Percentiles rank a stretch among this genome's conserved stretches.
phyloP scores from a whole-genome alignment of 768 basidiomycete genomes.

The Lanmaoa rubissima region DNA sequence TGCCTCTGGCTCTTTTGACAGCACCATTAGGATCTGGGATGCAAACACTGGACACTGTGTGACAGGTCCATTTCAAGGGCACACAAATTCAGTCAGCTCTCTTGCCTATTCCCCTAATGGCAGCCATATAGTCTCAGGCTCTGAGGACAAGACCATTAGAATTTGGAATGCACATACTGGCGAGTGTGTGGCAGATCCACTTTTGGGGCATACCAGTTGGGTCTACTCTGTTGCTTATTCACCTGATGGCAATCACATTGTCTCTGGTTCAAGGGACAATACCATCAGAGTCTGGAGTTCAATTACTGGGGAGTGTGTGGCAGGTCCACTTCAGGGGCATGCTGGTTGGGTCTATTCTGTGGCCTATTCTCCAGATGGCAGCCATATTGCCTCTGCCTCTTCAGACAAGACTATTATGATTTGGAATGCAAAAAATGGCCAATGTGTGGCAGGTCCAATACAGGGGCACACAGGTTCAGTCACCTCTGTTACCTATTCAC shows the following conservation, averaged over 20 bases:
- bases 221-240: conserved; percentile 20
- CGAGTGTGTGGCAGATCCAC: conserved; percentile 4
- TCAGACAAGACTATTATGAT: conserved; percentile 18
- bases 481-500: conserved; percentile 11
- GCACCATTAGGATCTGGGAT: conserved; percentile 17
- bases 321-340: conserved; percentile 9
- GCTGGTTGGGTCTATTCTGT: conserved; percentile 8
- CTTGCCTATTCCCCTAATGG: conserved; percentile 18
- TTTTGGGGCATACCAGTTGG: not conserved
- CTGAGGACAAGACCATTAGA: conserved; percentile 1
- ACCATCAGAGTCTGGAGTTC: conserved; percentile 24
- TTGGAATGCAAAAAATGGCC: conserved; percentile 18
- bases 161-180: conserved; percentile 18
- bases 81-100: not conserved
- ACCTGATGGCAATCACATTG: conserved; percentile 20
- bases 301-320: conserved; percentile 6
- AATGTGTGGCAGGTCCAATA: conserved; percentile 14
- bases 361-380: conserved; percentile 27
- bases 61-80: conserved; percentile 3
- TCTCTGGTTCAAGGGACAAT: conserved; percentile 12
- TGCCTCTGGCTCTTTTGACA: conserved; percentile 20
- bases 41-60: conserved; percentile 7
- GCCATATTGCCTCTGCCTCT: conserved; percentile 25
- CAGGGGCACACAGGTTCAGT: conserved; percentile 14
- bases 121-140: conserved; percentile 11